These are phyloP conservation scores for Cladorrhinum samala DNA, from an alignment of 495 filamentous ascomycete species.

Conservation along the genomic window DNA sequence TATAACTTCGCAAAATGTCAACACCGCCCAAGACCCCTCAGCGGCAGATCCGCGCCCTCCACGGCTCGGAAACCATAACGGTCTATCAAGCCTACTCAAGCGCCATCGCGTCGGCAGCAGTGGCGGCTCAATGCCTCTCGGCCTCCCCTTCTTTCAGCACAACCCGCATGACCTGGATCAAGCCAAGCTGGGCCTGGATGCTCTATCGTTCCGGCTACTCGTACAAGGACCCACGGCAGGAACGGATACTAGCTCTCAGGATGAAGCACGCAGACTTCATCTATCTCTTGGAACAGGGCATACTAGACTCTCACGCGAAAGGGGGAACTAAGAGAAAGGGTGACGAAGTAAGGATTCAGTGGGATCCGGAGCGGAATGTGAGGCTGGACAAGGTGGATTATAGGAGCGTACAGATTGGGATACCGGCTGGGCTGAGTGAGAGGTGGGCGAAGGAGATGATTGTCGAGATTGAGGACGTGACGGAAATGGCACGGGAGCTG, in stretches of 20 bases:
- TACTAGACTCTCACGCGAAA: conserved; percentile 13
- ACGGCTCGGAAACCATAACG: conserved; percentile 44
- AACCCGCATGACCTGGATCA: conserved; percentile 62
- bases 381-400: conserved; percentile 36
- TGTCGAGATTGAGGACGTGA: conserved; percentile 53
- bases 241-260: conserved; percentile 48
- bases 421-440: conserved; percentile 36
- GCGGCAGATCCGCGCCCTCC: conserved; percentile 51
- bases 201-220: conserved; percentile 54
- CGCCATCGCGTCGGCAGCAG: conserved; percentile 48
- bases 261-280: conserved; percentile 43
- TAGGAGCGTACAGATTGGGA: conserved; percentile 57
- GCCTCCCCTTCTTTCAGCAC: conserved; percentile 47
- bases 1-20: not conserved
- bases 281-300: conserved; percentile 29
- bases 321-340: conserved; percentile 18
- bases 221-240: conserved; percentile 43
- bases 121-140: conserved; percentile 44
- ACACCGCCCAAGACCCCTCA: conserved; percentile 26
- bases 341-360: conserved; percentile 50
- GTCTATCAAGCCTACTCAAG: conserved; percentile 59
- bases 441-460: conserved; percentile 48
- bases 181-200: conserved; percentile 62
- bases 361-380: conserved; percentile 54
- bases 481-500: conserved; percentile 42